Percentiles rank a stretch among this genome's conserved stretches.
phyloP scores from a whole-genome alignment of 2,329 filamentous ascomycete genomes.

The Talaromyces pinophilus region DNA sequence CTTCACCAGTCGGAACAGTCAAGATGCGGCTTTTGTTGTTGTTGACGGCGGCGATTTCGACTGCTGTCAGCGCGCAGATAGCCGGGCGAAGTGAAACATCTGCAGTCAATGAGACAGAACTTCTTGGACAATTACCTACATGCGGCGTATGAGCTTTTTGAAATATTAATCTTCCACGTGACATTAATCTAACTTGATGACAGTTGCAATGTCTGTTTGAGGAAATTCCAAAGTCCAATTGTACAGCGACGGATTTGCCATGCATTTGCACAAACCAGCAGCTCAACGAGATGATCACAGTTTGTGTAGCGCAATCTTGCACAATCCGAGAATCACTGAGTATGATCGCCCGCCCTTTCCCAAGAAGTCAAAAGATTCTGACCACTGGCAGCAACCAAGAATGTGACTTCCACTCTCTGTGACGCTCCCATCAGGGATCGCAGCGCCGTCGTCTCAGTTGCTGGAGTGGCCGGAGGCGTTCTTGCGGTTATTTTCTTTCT shows the following conservation, averaged over 20 bases:
- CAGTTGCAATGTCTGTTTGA: not conserved
- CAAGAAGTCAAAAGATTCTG: conserved; percentile 16
- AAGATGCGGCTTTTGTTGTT: not conserved
- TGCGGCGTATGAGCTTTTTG: conserved; percentile 29
- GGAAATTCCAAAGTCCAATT: conserved; percentile 38
- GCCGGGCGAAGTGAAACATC: not conserved
- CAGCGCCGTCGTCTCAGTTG: conserved; percentile 32
- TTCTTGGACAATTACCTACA: conserved; percentile 15
- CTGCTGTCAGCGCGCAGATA: not conserved
- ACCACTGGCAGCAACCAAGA: conserved; percentile 42
- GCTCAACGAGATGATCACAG: conserved; percentile 35
- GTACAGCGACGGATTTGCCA: conserved; percentile 39
- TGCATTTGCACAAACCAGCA: conserved; percentile 44
- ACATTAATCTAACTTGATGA: not conserved
- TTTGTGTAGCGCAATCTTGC: conserved; percentile 40
- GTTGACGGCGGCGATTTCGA: not conserved
- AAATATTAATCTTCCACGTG: not conserved
- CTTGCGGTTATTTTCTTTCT: not conserved
- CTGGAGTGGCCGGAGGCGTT: not conserved
- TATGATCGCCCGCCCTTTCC: conserved; percentile 25
- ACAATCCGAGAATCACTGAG: conserved; percentile 42
- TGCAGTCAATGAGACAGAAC: not conserved
- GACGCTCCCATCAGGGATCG: conserved; percentile 41
- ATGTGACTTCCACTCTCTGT: conserved; percentile 44
- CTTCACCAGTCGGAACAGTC: not conserved